phyloP scores from a whole-genome alignment of 2,329 filamentous ascomycete genomes.

The Sclerotinia sclerotiorum region DNA sequence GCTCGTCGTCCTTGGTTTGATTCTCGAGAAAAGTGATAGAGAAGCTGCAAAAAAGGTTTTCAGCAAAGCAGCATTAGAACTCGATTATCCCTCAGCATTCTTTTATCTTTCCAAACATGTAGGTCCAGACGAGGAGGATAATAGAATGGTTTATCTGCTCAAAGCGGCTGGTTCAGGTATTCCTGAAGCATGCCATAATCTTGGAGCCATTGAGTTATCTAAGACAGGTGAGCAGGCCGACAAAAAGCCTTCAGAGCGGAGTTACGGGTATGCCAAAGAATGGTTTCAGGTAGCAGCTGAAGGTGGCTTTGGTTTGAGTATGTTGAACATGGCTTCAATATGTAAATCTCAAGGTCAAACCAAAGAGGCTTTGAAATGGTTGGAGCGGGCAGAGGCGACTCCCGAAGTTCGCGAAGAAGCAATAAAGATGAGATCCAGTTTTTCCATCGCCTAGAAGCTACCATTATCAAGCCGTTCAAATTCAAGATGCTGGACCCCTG shows the following conservation, averaged over 20 bases:
- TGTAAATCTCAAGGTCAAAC: slow-evolving; percentile 30
- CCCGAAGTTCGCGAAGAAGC: slow-evolving; percentile 9
- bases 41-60: slow-evolving; percentile 33
- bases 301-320: slow-evolving; percentile 34
- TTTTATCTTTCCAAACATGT: slow-evolving; percentile 37
- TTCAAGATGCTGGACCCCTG: background rate
- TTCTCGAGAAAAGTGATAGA: slow-evolving; percentile 28
- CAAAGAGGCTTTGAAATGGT: slow-evolving; percentile 32
- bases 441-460: background rate
- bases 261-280: slow-evolving; percentile 38
- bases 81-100: slow-evolving; percentile 38
- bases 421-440: slow-evolving; percentile 1
- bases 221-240: slow-evolving; percentile 24
- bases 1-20: slow-evolving; percentile 32
- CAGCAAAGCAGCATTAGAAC: slow-evolving; percentile 37
- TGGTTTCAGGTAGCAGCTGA: slow-evolving; percentile 37
- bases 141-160: slow-evolving; percentile 33
- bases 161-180: slow-evolving; percentile 39
- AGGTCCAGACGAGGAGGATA: slow-evolving; percentile 26
- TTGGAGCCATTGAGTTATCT: slow-evolving; percentile 35
- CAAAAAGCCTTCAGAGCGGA: slow-evolving; percentile 24
- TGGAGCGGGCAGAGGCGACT: slow-evolving; percentile 29
- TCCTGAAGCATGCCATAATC: slow-evolving; percentile 37
- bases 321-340: slow-evolving; percentile 37
- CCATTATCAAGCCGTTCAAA: background rate